These are phyloP conservation scores for Sarocladium brachiariae DNA, from an alignment of 2,329 filamentous ascomycete species.

Conservation along the genomic window DNA sequence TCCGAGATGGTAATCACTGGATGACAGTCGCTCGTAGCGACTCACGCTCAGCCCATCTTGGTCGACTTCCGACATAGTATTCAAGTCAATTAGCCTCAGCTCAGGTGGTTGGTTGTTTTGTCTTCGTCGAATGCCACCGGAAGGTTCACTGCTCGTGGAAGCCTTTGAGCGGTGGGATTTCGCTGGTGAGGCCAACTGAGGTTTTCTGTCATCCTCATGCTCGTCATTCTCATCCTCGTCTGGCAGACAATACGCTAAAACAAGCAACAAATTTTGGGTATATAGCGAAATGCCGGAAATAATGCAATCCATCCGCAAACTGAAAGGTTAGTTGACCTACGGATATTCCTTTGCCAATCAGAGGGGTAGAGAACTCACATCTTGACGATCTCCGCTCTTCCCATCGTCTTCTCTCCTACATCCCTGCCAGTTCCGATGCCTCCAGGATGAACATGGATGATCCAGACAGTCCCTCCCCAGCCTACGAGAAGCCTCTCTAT, in stretches of 20 bases:
- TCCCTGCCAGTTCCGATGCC: slow-evolving; percentile 59
- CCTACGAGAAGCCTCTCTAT: slow-evolving; percentile 83
- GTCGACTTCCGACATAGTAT: slow-evolving; percentile 79
- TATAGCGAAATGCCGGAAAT: slow-evolving; percentile 96
- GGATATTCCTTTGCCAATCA: too few species aligned
- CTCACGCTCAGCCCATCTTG: slow-evolving; percentile 81
- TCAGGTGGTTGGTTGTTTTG: slow-evolving; percentile 82
- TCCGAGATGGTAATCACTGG: slow-evolving; percentile 86
- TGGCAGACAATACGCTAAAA: slow-evolving; percentile 81
- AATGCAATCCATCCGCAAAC: slow-evolving; percentile 92
- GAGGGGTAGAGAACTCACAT: slow-evolving; percentile 54
- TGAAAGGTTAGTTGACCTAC: slow-evolving; percentile 31
- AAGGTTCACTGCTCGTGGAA: slow-evolving; percentile 50
- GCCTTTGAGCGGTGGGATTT: slow-evolving; percentile 36
- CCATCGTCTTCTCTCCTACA: slow-evolving; percentile 63
- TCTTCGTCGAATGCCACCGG: slow-evolving; percentile 60
- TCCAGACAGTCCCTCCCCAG: slow-evolving; percentile 95
- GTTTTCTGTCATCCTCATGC: slow-evolving; percentile 21
- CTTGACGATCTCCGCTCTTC: slow-evolving; percentile 83
- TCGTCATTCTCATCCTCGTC: slow-evolving; percentile 59
- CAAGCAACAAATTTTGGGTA: slow-evolving; percentile 82
- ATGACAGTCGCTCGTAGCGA: slow-evolving; percentile 77
- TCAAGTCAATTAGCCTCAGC: slow-evolving; percentile 81
- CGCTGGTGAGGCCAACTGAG: slow-evolving; percentile 19
- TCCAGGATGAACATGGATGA: slow-evolving; percentile 81